Percentiles rank a stretch among this genome's conserved stretches.
phyloP scores from a whole-genome alignment of 2,329 filamentous ascomycete genomes.

The Colletotrichum spinosum region DNA sequence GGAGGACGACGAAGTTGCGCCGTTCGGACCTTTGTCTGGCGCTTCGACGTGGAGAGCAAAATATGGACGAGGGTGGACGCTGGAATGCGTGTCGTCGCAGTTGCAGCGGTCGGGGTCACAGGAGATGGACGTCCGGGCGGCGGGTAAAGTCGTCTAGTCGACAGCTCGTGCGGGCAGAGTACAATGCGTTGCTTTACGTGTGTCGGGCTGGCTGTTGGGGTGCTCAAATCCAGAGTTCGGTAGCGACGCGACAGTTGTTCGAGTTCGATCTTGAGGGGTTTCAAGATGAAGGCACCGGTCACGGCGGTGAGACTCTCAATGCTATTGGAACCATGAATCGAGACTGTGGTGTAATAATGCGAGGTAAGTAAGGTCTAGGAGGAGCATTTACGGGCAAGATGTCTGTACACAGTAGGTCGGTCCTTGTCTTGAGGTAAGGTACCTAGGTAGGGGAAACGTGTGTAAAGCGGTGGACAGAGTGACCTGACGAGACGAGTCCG shows the following conservation, averaged over 20 bases:
- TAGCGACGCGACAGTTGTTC: conserved; percentile 12
- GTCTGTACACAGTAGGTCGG: too few relatives aligned
- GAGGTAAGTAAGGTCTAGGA: conserved; percentile 18
- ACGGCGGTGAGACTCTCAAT: conserved; percentile 36
- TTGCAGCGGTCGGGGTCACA: not conserved
- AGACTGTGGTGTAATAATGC: conserved; percentile 8
- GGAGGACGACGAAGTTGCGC: conserved; percentile 11
- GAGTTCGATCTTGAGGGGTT: conserved; percentile 44
- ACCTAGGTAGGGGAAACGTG: not conserved
- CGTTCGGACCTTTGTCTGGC: not conserved
- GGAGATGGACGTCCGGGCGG: conserved; percentile 16
- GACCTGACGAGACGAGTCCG: conserved; percentile 7
- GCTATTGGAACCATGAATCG: conserved; percentile 22
- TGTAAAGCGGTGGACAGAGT: not conserved
- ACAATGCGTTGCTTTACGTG: too few relatives aligned
- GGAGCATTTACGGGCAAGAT: too few relatives aligned
- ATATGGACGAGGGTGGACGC: conserved; percentile 1
- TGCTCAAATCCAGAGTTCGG: not conserved
- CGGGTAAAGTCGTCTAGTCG: too few relatives aligned
- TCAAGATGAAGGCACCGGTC: conserved; percentile 42
- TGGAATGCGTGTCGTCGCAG: conserved; percentile 29
- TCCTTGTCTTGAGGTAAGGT: not conserved
- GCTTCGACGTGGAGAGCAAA: conserved; percentile 1
- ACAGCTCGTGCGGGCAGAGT: too few relatives aligned
- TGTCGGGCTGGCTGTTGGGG: too few relatives aligned